Evolutionary conservation across 2,329 filamentous ascomycete genomes (phyloP), one percentile per base, ranked within the genome.

Genomic region (Conoideocrella luteorostrata): DNA sequence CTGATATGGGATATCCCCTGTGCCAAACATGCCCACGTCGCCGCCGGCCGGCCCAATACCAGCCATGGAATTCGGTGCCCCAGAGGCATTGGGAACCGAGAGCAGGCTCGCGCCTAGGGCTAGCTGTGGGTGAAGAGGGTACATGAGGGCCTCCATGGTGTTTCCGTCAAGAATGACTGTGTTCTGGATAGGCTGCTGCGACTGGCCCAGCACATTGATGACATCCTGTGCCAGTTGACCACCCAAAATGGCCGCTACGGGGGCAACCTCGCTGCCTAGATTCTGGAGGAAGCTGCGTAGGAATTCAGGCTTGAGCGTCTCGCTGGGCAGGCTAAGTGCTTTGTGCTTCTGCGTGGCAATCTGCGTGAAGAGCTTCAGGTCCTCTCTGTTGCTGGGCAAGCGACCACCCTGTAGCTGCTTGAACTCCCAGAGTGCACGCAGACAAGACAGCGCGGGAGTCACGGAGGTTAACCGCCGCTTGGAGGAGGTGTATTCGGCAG

Each of bases 101-200:
- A 80, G 65, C 51, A 75, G 65, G 17, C 61, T 65, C 20, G 66
- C 62, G 33, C 78, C 79, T 11, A 82, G 67, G 18, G 58, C 59
- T 21, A 75, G 77, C 43, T 80, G 75, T 0, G 88, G 87, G 59
- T 94, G 88, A 33, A 97, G 71, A 2, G 88, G 77, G 60, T 93
- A 95, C 52, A 93, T 82, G 2, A 81, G 81, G 0, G 85, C 87
- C 51, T 86, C 78, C 64, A 87, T 86, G 36, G 75, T 77, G 53
- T 88, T 86, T 12, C 90, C 90, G 61, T 97, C 89, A 56, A 97
- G 95, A 17, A 97, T 71, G 39, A 95, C 77, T 61, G 95, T 80
- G 63, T 98, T 98, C 68, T 98, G 93, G 33, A 98, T 85, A 1
- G 93, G 93, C 64, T 96, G 93, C 67, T 97, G 89, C 32, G 86